These are phyloP conservation scores for Aciculoconidium aculeatum DNA, from an alignment of 805 yeast species.

Conservation along the genomic window DNA sequence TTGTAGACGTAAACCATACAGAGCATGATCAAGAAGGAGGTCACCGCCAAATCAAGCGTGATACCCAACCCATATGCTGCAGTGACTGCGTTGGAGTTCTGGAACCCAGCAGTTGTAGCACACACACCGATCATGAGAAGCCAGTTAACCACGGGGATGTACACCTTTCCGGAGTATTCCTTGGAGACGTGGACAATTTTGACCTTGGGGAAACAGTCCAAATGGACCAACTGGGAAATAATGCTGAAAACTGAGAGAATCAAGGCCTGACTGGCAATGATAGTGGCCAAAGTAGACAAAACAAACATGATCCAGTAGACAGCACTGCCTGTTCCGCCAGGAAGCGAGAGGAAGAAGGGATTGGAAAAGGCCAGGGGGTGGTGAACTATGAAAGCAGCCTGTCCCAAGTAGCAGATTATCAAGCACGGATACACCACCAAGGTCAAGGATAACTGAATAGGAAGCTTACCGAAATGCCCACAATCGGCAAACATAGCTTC, in stretches of 20 bases:
- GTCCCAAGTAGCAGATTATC: constrained; percentile 52
- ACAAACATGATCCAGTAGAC: constrained; percentile 48
- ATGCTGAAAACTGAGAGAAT: constrained; percentile 52
- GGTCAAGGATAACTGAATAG: constrained; percentile 44
- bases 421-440: constrained; percentile 47
- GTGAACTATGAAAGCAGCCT: constrained; percentile 42
- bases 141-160: constrained; percentile 46
- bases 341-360: constrained; percentile 45
- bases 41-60: constrained; percentile 48
- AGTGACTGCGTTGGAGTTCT: constrained; percentile 44
- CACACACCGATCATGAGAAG: constrained; percentile 47
- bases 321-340: constrained; percentile 41
- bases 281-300: constrained; percentile 48
- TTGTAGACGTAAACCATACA: constrained; percentile 43
- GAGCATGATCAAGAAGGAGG: constrained; percentile 41
- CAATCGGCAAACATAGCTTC: constrained; percentile 65
- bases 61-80: constrained; percentile 60
- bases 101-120: constrained; percentile 47
- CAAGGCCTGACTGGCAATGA: constrained; percentile 58
- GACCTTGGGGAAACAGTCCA: constrained; percentile 51
- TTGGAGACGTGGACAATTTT: constrained; percentile 41
- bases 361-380: constrained; percentile 36
- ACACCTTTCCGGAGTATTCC: constrained; percentile 42
- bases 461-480: constrained; percentile 47
- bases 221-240: constrained; percentile 44